These are phyloP conservation scores for Pichia insulana DNA, from an alignment of 805 yeast species.

Conservation along the genomic window DNA sequence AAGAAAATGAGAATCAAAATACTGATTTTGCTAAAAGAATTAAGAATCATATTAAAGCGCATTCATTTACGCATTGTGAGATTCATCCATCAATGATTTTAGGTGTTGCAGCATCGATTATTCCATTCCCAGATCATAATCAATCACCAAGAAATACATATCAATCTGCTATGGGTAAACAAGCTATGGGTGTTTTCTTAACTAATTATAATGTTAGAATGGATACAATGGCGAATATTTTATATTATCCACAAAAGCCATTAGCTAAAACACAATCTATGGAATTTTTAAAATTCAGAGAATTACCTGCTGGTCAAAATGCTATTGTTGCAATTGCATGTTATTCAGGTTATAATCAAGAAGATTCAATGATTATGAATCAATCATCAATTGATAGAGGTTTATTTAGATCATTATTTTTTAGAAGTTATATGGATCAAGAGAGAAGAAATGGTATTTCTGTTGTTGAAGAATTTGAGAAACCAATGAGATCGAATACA, in stretches of 20 bases:
- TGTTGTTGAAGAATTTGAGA: conserved; percentile 94
- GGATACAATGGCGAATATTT: conserved; percentile 99
- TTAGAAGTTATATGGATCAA: conserved; percentile 97
- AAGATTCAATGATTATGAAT: conserved; percentile 99
- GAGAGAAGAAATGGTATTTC: conserved; percentile 98
- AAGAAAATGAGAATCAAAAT: conserved; percentile 32
- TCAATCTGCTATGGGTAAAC: conserved; percentile 99
- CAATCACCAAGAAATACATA: conserved; percentile 99
- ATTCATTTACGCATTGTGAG: conserved; percentile 96
- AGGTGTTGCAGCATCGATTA: conserved; percentile 97
- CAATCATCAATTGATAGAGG: conserved; percentile 97
- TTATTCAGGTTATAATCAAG: conserved; percentile 98
- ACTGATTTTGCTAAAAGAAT: conserved; percentile 79
- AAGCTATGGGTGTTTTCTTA: conserved; percentile 98
- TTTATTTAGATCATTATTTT: conserved; percentile 87
- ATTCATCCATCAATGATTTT: conserved; percentile 98
- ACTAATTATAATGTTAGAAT: conserved; percentile 94
- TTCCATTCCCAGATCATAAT: conserved; percentile 99
- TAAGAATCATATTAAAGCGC: conserved; percentile 44
- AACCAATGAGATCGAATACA: conserved; percentile 92
- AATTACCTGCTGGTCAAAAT: conserved; percentile 97
- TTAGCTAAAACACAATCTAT: conserved; percentile 95
- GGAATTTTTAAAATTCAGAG: conserved; percentile 96
- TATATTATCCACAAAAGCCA: conserved; percentile 97
- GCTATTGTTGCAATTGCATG: conserved; percentile 98